These are phyloP conservation scores for Isabelozyma heimii DNA, from an alignment of 805 yeast genomes.

Conservation along the genomic window DNA sequence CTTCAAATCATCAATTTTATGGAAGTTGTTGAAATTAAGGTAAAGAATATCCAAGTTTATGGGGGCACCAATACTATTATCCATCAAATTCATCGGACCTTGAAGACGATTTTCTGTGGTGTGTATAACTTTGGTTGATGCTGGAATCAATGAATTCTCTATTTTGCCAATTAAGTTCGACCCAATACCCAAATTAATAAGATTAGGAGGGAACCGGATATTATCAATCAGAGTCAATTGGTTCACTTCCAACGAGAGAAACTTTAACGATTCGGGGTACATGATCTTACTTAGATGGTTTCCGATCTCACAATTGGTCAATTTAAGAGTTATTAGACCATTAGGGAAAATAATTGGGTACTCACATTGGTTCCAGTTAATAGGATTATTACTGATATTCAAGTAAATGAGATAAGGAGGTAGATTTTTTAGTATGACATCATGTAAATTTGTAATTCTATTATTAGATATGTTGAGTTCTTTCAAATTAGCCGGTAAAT, in stretches of 20 bases:
- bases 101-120: conserved; percentile 15
- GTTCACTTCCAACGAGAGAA: conserved; percentile 16
- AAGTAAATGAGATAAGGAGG: neutral
- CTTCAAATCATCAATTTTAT: conserved; percentile 9
- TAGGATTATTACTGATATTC: conserved; percentile 16
- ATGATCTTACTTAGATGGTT: conserved; percentile 5
- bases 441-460: neutral
- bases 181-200: conserved; percentile 14
- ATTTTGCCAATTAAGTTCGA: conserved; percentile 10
- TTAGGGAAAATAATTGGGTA: conserved; percentile 8
- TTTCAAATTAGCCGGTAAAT: neutral
- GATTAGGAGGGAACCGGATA: conserved; percentile 11
- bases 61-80: conserved; percentile 9
- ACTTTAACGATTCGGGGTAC: conserved; percentile 12
- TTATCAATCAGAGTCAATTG: conserved; percentile 10
- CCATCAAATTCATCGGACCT: conserved; percentile 9
- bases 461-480: neutral
- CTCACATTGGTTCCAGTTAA: conserved; percentile 10
- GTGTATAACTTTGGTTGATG: conserved; percentile 8
- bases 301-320: conserved; percentile 13
- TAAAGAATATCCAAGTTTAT: conserved; percentile 11
- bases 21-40: conserved; percentile 12
- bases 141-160: conserved; percentile 9
- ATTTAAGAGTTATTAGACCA: conserved; percentile 7
- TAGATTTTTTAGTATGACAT: neutral